Base-by-base conservation (phyloP, 805 yeast genomes). In the Candida lessepsii region DNA sequence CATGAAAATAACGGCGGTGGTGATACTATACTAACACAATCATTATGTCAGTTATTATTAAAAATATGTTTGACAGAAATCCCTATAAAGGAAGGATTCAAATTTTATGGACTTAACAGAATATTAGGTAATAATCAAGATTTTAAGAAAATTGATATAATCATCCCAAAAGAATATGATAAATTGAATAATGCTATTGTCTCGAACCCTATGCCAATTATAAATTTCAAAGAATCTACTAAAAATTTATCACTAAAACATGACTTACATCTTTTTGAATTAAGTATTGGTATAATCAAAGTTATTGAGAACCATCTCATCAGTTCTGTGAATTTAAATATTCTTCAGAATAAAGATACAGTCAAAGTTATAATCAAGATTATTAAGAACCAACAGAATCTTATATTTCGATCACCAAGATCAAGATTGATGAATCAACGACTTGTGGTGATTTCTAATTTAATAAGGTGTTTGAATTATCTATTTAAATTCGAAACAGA, bases 61-160 rank as follows among this genome's bases (percentile, higher is more conserved):
- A 58, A 64, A 30, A 52, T 70, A 9, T 50, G 71, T 19, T 52
- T 70, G 10, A 68, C 70, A 17, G 80, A 73, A 6, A 52, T 71
- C 3, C 68, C 70, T 0, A 50, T 61, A 18, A 57, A 58, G 29
- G 59, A 58, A 3, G 73, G 67, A 43, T 69, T 75, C 49, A 60
- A 67, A 49, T 61, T 77, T 33, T 75, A 63, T 48, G 85, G 86
- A 0, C 57, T 81, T 34, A 80, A 77, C 52, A 53, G 82, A 42
- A 45, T 67, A 3, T 39, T 77, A 21, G 86, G 86, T 0, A 74
- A 76, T 47, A 77, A 75, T 44, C 40, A 46, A 1, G 76, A 73
- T 49, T 59, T 67, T 20, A 46, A 45, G 9, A 62, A 75, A 14
- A 50, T 81, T 24, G 71, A 71, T 15, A 54, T 62, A 20, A 53